Percentiles rank a stretch among this genome's conserved stretches.
Conservation (phyloP, 2,329 filamentous ascomycete genomes). For the Diaporthe sp. region DNA sequence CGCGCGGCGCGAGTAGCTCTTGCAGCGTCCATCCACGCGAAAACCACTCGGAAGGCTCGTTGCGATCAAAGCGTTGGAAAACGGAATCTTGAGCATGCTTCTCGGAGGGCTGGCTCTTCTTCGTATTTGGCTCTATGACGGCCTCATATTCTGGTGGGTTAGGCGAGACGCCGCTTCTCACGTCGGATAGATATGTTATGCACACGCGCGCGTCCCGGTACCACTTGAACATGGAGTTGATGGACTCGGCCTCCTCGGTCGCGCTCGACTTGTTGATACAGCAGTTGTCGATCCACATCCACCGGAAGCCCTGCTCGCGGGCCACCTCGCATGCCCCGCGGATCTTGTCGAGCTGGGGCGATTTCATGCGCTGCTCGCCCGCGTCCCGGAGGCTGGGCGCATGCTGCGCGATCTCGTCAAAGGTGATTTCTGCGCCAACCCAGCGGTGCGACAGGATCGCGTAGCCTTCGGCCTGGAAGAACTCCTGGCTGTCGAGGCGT, state of each 20-base stretch:
- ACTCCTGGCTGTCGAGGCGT: neutral
- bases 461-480: neutral
- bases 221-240: constrained; percentile 31
- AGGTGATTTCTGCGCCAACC: neutral
- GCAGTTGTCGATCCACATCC: constrained; percentile 32
- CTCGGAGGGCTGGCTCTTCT: neutral
- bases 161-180: constrained; percentile 26
- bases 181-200: constrained; percentile 12
- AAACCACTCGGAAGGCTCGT: constrained; percentile 24
- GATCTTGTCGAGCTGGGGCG: constrained; percentile 29
- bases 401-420: constrained; percentile 9
- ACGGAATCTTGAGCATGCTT: neutral
- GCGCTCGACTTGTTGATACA: constrained; percentile 31
- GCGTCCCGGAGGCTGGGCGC: neutral
- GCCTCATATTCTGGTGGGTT: neutral
- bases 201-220: constrained; percentile 17
- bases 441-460: constrained; percentile 17
- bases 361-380: neutral
- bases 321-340: constrained; percentile 8
- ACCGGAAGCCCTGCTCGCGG: neutral
- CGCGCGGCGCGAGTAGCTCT: constrained; percentile 40
- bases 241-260: constrained; percentile 11
- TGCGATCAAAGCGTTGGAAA: neutral
- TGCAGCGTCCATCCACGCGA: constrained; percentile 33
- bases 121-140: neutral